A percentile compares a stretch with the other conserved stretches of the same genome.
Evolutionary conservation across 164 flowering plant species (phyloP).

Genomic region (Cinnamomum micranthum): DNA sequence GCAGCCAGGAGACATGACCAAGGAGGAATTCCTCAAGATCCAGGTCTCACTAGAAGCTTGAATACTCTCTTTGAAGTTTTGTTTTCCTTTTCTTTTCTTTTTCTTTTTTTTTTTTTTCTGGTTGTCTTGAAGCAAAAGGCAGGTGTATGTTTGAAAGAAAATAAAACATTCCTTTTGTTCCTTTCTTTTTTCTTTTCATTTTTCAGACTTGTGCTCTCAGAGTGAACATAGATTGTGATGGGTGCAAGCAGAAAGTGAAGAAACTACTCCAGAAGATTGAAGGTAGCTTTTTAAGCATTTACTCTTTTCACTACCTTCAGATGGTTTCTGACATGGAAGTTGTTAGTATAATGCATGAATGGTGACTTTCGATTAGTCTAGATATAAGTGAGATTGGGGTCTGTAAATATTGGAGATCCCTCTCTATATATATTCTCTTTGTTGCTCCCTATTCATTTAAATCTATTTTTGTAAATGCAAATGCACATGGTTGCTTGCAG

Average conservation of each 20-base stretch:
- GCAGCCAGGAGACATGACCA: constrained; percentile 48
- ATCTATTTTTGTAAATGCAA: not conserved
- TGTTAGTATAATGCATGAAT: not conserved
- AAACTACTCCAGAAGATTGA: constrained; percentile 67
- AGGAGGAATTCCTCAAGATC: constrained; percentile 74
- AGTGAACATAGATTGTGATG: constrained; percentile 65
- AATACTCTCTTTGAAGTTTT: not conserved
- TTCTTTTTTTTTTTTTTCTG: not conserved
- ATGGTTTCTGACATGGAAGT: not conserved
- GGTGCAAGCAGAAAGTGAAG: constrained; percentile 73
- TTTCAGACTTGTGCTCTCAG: constrained; percentile 56
- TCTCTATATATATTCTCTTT: not conserved
- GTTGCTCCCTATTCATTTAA: not conserved
- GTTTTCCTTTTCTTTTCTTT: not conserved
- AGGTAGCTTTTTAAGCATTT: constrained; percentile 32
- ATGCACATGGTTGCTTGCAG: not conserved
- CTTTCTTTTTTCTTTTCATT: constrained; percentile 9
- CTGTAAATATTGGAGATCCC: not conserved
- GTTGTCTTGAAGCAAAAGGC: not conserved
- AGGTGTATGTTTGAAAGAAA: constrained; percentile 8
- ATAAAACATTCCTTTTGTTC: not conserved
- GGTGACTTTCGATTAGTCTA: not conserved
- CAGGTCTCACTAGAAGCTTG: not conserved
- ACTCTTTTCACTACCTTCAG: not conserved
- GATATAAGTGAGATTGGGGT: not conserved